Evolutionary conservation across 257 asterid species (phyloP).

Genomic region (Verbascum thapsus): DNA sequence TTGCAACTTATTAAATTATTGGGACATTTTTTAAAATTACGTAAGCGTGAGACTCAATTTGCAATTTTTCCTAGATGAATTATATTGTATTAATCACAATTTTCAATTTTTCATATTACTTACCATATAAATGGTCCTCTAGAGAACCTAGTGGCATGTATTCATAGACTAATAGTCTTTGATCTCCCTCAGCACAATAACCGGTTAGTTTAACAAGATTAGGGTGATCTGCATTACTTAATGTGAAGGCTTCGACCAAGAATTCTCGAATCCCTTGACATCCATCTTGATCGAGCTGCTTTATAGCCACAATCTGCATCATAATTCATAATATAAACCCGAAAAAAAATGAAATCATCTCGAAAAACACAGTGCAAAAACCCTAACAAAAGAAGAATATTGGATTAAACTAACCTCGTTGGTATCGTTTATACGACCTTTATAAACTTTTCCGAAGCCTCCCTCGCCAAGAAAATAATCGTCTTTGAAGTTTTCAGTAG

Average conservation of each 20-base stretch:
- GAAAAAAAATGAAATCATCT: neutral
- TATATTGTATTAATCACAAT: too few species aligned
- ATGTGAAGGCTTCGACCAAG: slow-evolving; percentile 43
- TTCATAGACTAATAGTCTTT: slow-evolving; percentile 54
- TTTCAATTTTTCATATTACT: too few species aligned
- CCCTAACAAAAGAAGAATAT: too few species aligned
- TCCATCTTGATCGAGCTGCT: slow-evolving; percentile 50
- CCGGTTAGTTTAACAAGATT: slow-evolving; percentile 58
- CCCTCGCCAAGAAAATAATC: slow-evolving; percentile 75
- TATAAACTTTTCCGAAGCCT: slow-evolving; percentile 74
- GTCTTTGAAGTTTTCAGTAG: slow-evolving; percentile 57
- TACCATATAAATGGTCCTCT: slow-evolving; percentile 55
- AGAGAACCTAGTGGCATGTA: slow-evolving; percentile 54
- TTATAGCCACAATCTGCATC: slow-evolving; percentile 51
- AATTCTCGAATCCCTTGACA: slow-evolving; percentile 56
- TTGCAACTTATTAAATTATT: too few species aligned
- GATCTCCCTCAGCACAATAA: slow-evolving; percentile 52
- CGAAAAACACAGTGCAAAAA: too few species aligned
- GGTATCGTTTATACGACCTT: slow-evolving; percentile 52
- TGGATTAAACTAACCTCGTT: slow-evolving; percentile 66
- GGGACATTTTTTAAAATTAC: too few species aligned
- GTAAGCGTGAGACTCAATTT: too few species aligned
- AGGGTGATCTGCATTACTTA: slow-evolving; percentile 47
- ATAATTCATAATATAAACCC: too few species aligned
- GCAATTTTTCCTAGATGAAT: too few species aligned